Evolutionary conservation across 306 rosid genomes (phyloP).

Genomic region (Nissolia schottii): DNA sequence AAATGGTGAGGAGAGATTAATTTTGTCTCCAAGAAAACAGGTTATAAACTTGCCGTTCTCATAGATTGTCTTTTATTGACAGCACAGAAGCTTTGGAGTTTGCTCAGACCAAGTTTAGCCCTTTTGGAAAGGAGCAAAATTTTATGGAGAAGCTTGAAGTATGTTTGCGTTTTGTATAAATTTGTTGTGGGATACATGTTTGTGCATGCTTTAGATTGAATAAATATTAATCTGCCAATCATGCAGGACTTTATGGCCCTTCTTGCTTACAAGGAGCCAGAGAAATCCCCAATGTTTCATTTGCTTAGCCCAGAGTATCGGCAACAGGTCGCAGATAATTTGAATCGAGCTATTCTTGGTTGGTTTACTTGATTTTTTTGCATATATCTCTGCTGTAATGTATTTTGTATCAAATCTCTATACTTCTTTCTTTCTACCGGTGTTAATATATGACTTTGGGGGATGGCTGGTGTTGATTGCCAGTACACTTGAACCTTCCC

Average conservation of each 20-base stretch:
- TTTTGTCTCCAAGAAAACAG: constrained; percentile 6
- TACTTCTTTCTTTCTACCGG: not conserved
- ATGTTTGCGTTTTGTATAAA: constrained; percentile 1
- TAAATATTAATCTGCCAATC: not conserved
- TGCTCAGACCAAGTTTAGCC: constrained; percentile 69
- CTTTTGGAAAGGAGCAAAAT: constrained; percentile 67
- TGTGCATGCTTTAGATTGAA: not conserved
- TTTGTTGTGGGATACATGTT: not conserved
- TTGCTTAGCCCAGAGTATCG: constrained; percentile 72
- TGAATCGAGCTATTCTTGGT: constrained; percentile 85
- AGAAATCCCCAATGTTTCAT: constrained; percentile 85
- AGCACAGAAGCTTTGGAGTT: constrained; percentile 96
- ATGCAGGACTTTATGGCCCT: constrained; percentile 79
- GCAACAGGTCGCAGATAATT: constrained; percentile 70
- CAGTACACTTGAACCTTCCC: constrained; percentile 73
- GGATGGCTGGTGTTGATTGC: constrained; percentile 32
- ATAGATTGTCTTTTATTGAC: constrained; percentile 50
- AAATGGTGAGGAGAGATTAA: constrained; percentile 59
- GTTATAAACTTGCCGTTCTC: constrained; percentile 1
- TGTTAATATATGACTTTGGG: not conserved
- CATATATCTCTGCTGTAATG: not conserved
- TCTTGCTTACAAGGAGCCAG: constrained; percentile 93
- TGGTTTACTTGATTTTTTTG: constrained; percentile 30
- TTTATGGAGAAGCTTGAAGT: constrained; percentile 62
- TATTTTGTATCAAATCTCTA: not conserved